Conservation (phyloP, 768 basidiomycete species). For the Tricholoma furcatifolium region DNA sequence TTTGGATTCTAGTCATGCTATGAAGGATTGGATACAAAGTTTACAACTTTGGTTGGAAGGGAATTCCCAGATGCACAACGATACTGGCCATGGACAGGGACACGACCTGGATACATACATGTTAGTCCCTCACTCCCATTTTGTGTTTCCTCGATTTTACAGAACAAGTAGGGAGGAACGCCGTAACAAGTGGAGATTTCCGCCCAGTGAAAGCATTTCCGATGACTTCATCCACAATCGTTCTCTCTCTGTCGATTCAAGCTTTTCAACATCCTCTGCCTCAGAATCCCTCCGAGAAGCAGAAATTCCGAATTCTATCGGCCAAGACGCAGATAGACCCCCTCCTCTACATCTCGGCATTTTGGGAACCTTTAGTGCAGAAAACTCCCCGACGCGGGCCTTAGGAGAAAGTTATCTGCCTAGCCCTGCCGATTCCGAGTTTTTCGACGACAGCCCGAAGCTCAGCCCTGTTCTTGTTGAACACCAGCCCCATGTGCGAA, state of each 20-base stretch:
- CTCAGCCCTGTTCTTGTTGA: constrained; percentile 14
- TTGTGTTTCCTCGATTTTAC: constrained; percentile 6
- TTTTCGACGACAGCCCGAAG: constrained; percentile 38
- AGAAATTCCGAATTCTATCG: constrained; percentile 13
- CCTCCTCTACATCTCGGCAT: constrained; percentile 50
- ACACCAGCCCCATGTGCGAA: constrained; percentile 40
- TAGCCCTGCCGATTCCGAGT: constrained; percentile 57
- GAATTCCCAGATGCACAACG: constrained; percentile 44
- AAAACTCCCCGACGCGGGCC: constrained; percentile 47
- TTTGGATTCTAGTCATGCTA: constrained; percentile 44
- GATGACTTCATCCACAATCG: constrained; percentile 48
- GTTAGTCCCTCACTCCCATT: constrained; percentile 24
- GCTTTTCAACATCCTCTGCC: constrained; percentile 48
- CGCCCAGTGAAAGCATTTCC: constrained; percentile 31
- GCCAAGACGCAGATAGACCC: constrained; percentile 36
- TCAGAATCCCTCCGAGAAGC: constrained; percentile 35
- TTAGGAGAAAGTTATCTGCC: constrained; percentile 56
- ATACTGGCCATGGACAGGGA: constrained; percentile 49
- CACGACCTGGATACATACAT: constrained; percentile 41
- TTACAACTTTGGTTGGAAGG: constrained; percentile 77
- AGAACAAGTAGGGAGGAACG: constrained; percentile 33
- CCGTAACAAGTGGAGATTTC: constrained; percentile 44
- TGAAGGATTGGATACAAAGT: constrained; percentile 69
- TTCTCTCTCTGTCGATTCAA: constrained; percentile 63
- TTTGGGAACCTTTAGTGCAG: constrained; percentile 37